These are phyloP conservation scores for Vitis amurensis DNA, from an alignment of 164 flowering plant genomes.

Conservation along the genomic window DNA sequence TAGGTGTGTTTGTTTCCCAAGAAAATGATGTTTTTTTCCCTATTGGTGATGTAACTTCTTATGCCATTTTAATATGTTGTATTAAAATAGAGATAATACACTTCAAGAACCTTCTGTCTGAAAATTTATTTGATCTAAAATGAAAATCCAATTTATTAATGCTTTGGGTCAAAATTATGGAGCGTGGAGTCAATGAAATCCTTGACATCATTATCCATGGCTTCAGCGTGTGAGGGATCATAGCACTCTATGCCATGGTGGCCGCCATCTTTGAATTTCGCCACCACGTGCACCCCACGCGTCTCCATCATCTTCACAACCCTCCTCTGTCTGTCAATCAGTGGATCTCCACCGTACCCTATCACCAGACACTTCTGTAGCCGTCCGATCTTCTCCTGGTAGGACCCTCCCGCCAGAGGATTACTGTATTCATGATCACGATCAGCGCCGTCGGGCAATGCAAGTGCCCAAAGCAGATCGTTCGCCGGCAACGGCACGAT, in stretches of 20 bases:
- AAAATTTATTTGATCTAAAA: too few relatives aligned
- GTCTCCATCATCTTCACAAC: slow-evolving; percentile 39
- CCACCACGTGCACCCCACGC: slow-evolving; percentile 42
- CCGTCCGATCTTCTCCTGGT: slow-evolving; percentile 24
- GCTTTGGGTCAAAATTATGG: neutral
- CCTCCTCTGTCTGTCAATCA: slow-evolving; percentile 46
- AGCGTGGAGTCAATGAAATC: slow-evolving; percentile 21
- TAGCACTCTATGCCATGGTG: slow-evolving; percentile 46
- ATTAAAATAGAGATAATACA: too few relatives aligned
- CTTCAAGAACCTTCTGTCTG: too few relatives aligned
- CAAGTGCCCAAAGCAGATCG: slow-evolving; percentile 54
- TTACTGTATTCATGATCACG: slow-evolving; percentile 61
- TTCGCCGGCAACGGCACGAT: slow-evolving; percentile 37
- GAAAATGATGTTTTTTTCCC: too few relatives aligned
- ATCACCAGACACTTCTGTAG: slow-evolving; percentile 44
- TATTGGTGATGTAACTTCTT: too few relatives aligned
- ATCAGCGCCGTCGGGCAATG: slow-evolving; percentile 49
- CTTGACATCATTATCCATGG: slow-evolving; percentile 22
- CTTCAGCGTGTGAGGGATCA: slow-evolving; percentile 33
- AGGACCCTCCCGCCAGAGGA: slow-evolving; percentile 17
- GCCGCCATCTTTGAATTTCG: slow-evolving; percentile 37
- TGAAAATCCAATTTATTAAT: neutral
- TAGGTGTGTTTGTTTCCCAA: too few relatives aligned
- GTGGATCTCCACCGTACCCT: slow-evolving; percentile 48
- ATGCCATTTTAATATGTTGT: too few relatives aligned